A percentile compares a stretch with the other conserved stretches of the same genome.
Evolutionary conservation across 257 asterid genomes (phyloP).

Genomic region (Eucommia ulmoides): DNA sequence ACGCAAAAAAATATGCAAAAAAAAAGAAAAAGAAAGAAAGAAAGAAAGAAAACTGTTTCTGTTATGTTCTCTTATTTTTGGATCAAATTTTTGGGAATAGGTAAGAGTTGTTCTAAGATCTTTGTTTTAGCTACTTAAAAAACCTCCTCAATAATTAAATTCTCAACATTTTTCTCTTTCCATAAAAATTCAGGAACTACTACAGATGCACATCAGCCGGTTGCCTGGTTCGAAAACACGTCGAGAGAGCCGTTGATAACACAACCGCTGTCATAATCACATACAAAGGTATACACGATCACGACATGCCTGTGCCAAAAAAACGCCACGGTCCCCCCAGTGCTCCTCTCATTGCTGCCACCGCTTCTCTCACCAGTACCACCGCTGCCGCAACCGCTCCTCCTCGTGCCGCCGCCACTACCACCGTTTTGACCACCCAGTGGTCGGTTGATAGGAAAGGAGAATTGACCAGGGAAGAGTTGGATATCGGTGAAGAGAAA

Average conservation of each 20-base stretch:
- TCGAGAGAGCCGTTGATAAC: slow-evolving; percentile 60
- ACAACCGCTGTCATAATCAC: slow-evolving; percentile 47
- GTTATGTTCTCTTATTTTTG: too few relatives aligned
- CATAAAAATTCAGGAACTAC: slow-evolving; percentile 49
- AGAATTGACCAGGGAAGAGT: slow-evolving; percentile 36
- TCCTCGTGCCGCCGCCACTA: slow-evolving; percentile 13
- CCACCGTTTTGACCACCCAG: too few relatives aligned
- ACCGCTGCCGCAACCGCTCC: slow-evolving; percentile 13
- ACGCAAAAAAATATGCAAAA: too few relatives aligned
- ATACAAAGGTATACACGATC: slow-evolving; percentile 73
- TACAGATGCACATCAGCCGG: slow-evolving; percentile 88
- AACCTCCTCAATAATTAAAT: too few relatives aligned
- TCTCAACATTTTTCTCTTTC: not conserved
- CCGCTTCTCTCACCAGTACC: slow-evolving; percentile 26
- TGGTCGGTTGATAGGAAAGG: slow-evolving; percentile 59
- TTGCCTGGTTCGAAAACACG: slow-evolving; percentile 85
- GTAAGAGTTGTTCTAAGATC: too few relatives aligned
- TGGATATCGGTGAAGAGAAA: slow-evolving; percentile 27
- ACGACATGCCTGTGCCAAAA: slow-evolving; percentile 72
- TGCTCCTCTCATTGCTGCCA: slow-evolving; percentile 24
- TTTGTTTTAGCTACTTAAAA: too few relatives aligned
- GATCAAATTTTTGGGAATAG: too few relatives aligned
- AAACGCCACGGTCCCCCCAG: slow-evolving; percentile 43
- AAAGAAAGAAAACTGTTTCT: too few relatives aligned
- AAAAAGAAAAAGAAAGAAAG: too few relatives aligned